Evolutionary conservation across 805 yeast genomes (phyloP).

Genomic region (Zygosaccharomyces bailii): DNA sequence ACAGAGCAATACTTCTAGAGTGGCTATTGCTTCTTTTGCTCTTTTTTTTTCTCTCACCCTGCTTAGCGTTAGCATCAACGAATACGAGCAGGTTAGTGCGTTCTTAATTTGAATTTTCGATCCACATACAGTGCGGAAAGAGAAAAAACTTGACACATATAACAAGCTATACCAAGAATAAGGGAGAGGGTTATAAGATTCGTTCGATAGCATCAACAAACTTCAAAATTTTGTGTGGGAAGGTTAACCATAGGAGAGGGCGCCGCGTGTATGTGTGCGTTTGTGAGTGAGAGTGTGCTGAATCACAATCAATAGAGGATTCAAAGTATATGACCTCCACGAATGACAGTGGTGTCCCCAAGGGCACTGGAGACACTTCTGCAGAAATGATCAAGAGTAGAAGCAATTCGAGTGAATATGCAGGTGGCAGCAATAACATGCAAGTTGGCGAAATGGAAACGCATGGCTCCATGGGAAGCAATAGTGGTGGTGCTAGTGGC

Average conservation of each 20-base stretch:
- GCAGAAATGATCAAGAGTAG: not conserved
- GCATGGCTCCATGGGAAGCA: constrained; percentile 1
- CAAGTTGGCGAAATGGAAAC: constrained; percentile 1
- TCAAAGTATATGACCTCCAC: constrained; percentile 3
- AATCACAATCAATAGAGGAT: not conserved
- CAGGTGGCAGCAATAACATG: not conserved
- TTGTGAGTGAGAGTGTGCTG: not conserved
- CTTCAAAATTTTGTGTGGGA: not conserved
- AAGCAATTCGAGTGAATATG: constrained; percentile 3
- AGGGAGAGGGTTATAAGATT: not conserved
- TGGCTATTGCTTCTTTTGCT: not conserved
- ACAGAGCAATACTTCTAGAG: not conserved
- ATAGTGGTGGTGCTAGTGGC: constrained; percentile 6
- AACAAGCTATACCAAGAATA: not conserved
- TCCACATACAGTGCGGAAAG: not conserved
- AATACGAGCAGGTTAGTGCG: not conserved
- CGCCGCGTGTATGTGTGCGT: not conserved
- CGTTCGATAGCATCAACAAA: not conserved
- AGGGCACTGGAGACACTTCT: not conserved
- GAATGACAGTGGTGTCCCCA: constrained; percentile 2
- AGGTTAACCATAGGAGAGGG: not conserved
- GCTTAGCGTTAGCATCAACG: not conserved
- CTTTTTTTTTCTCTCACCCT: not conserved
- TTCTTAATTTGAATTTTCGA: not conserved
- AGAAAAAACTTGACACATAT: not conserved